Percentiles rank a stretch among this genome's conserved stretches.
These are phyloP conservation scores for Yamadazyma siamensis DNA, from an alignment of 1,139 yeast genomes.

Conservation along the genomic window DNA sequence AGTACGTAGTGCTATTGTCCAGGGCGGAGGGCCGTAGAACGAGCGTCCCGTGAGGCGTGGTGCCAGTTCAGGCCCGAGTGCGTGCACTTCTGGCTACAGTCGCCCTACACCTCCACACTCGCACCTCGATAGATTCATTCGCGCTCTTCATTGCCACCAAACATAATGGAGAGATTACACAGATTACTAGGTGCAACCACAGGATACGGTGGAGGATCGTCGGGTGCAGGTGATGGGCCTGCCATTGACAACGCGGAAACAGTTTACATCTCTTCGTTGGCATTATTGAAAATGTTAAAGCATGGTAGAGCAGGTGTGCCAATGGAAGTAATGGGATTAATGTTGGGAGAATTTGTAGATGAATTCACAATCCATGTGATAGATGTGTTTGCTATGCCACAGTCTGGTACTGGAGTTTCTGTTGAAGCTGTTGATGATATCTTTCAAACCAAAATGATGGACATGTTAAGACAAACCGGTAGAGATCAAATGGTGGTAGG, in stretches of 20 bases:
- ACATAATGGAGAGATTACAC: constrained; percentile 68
- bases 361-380: constrained; percentile 96
- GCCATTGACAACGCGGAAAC: constrained; percentile 95
- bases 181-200: constrained; percentile 64
- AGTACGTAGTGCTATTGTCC: too few relatives aligned
- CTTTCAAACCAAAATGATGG: constrained; percentile 99
- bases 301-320: constrained; percentile 99
- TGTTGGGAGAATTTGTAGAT: constrained; percentile 98
- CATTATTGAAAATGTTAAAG: constrained; percentile 91
- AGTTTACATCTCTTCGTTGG: constrained; percentile 92
- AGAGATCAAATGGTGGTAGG: constrained; percentile 98
- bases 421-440: constrained; percentile 99
- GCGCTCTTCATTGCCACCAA: constrained; percentile 8
- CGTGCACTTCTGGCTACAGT: background rate
- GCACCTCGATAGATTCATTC: constrained; percentile 1
- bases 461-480: constrained; percentile 97
- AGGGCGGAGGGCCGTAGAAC: too few relatives aligned
- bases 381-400: constrained; percentile 99
- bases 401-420: constrained; percentile 96
- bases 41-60: too few relatives aligned
- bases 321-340: constrained; percentile 99
- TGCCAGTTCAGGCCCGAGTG: background rate
- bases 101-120: background rate
- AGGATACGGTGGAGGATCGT: constrained; percentile 51
- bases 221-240: constrained; percentile 62